Evolutionary conservation across 495 filamentous ascomycete genomes (phyloP).

Genomic region (Xylaria palmicola): DNA sequence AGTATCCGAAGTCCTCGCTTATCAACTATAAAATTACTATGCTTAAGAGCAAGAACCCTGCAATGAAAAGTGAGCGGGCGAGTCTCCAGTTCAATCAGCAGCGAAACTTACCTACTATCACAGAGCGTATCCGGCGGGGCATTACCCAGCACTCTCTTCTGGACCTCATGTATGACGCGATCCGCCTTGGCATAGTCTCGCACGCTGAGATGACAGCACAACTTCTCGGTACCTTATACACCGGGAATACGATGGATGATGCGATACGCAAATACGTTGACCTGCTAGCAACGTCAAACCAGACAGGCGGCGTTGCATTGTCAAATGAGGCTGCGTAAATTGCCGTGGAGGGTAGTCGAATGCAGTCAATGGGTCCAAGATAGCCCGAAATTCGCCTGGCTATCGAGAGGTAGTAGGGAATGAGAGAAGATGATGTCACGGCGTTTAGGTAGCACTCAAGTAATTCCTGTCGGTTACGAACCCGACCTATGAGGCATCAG

Average conservation of each 20-base stretch:
- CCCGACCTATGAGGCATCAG: no score
- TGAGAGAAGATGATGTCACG: no score
- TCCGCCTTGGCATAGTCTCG: slow-evolving; percentile 31
- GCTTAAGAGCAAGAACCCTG: slow-evolving; percentile 31
- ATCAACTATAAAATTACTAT: slow-evolving; percentile 37
- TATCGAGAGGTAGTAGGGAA: no score
- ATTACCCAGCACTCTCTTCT: slow-evolving; percentile 32
- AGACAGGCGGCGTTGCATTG: slow-evolving; percentile 20
- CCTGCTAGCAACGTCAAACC: slow-evolving; percentile 23
- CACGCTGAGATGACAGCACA: slow-evolving; percentile 38
- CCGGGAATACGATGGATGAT: slow-evolving; percentile 31
- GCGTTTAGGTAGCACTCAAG: no score
- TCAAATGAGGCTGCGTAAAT: slow-evolving; percentile 25
- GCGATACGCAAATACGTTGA: slow-evolving; percentile 33
- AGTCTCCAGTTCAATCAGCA: not conserved
- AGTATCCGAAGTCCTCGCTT: slow-evolving; percentile 33
- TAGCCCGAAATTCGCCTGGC: no score
- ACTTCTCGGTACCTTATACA: slow-evolving; percentile 31
- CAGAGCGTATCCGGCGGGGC: slow-evolving; percentile 34
- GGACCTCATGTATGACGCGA: slow-evolving; percentile 33
- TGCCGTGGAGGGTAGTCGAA: no score
- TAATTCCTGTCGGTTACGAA: no score
- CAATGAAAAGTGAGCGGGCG: slow-evolving; percentile 30
- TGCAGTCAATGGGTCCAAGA: no score
- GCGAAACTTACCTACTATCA: not conserved